Evolutionary conservation across 768 basidiomycete species (phyloP).

Genomic region (Mycena kentingensis): DNA sequence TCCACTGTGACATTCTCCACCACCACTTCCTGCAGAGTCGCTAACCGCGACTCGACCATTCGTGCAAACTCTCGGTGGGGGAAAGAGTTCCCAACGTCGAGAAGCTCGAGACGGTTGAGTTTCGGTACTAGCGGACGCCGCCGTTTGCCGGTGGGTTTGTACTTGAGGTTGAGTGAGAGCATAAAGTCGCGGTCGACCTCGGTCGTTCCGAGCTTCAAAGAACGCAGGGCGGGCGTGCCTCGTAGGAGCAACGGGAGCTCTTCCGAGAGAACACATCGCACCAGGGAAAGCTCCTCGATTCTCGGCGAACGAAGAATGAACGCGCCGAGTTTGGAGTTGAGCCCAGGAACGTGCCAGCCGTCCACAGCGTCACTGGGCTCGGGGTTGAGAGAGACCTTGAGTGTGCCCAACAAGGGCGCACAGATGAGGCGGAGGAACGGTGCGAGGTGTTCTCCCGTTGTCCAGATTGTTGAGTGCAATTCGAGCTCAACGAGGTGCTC

Average conservation of each 20-base stretch:
- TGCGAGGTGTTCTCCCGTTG: background rate
- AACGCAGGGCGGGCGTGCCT: background rate
- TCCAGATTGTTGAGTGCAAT: background rate
- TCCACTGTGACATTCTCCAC: too few species aligned
- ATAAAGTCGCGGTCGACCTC: background rate
- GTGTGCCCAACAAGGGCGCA: background rate
- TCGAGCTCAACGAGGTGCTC: background rate
- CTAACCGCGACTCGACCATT: background rate
- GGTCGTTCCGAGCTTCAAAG: background rate
- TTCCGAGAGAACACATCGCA: background rate
- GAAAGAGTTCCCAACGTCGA: background rate
- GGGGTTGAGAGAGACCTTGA: conserved; percentile 2
- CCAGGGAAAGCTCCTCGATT: background rate
- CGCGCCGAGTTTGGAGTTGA: background rate
- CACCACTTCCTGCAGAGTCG: background rate
- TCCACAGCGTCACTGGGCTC: background rate
- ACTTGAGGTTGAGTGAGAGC: background rate
- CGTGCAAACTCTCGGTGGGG: background rate
- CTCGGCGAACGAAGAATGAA: background rate
- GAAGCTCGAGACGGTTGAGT: background rate
- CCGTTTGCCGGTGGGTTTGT: too few species aligned
- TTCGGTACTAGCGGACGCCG: too few species aligned
- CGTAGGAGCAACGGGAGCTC: background rate
- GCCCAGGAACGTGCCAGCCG: background rate
- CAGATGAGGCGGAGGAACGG: conserved; percentile 5